Percentiles rank a stretch among this genome's conserved stretches.
Conservation (phyloP, 768 basidiomycete genomes). For the Cyclocybe aegerita region DNA sequence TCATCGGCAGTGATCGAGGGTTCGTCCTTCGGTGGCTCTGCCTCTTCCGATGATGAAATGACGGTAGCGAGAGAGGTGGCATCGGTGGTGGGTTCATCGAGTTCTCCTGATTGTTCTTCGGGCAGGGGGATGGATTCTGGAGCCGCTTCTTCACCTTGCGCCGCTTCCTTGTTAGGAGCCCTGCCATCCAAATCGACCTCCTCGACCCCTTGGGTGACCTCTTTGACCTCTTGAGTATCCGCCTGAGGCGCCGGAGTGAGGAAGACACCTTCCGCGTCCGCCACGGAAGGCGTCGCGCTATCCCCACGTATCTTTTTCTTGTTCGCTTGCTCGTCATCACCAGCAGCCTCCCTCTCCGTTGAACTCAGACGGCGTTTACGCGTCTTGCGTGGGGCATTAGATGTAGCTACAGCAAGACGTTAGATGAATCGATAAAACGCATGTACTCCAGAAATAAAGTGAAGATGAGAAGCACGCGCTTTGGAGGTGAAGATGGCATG, state of each 20-base stretch:
- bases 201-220: conserved; percentile 69
- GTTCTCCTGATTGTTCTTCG: conserved; percentile 35
- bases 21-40: neutral
- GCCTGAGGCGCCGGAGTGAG: conserved; percentile 26
- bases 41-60: conserved; percentile 2
- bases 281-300: conserved; percentile 31
- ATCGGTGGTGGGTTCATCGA: conserved; percentile 30
- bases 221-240: conserved; percentile 60
- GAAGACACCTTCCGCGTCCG: conserved; percentile 17
- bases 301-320: conserved; percentile 48
- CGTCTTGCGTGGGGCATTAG: conserved; percentile 68
- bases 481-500: conserved; percentile 11
- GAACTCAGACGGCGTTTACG: conserved; percentile 65
- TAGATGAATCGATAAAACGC: conserved; percentile 10
- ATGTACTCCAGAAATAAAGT: conserved; percentile 9
- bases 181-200: conserved; percentile 62
- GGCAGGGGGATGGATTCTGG: conserved; percentile 41
- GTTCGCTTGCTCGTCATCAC: conserved; percentile 37
- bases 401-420: conserved; percentile 51
- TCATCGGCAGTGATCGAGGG: conserved; percentile 5
- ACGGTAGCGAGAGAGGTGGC: conserved; percentile 18
- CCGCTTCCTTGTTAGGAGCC: conserved; percentile 51
- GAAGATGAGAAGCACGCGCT: conserved; percentile 24
- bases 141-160: conserved; percentile 12
- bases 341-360: conserved; percentile 40